Conservation (phyloP, 768 basidiomycete species). For the Cystobasidium onofrii region DNA sequence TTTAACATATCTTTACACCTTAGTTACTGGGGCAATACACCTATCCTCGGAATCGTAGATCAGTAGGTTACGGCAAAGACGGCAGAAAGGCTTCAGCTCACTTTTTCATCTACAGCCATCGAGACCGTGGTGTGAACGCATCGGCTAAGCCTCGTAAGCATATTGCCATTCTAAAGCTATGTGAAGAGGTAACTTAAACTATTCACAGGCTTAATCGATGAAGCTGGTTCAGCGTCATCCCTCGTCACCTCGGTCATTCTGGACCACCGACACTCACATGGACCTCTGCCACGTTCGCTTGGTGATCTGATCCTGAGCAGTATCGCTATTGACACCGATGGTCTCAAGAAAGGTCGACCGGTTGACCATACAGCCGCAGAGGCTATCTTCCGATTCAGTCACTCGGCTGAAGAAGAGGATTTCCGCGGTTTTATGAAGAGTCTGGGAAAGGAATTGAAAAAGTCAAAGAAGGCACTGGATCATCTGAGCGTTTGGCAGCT, state of each 20-base stretch:
- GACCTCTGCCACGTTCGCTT: conserved; percentile 21
- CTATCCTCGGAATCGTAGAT: conserved; percentile 24
- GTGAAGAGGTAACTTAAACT: neutral
- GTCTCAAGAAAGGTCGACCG: conserved; percentile 16
- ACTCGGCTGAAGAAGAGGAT: conserved; percentile 30
- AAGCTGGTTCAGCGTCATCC: conserved; percentile 22
- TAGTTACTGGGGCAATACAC: conserved; percentile 22
- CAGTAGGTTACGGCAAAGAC: neutral
- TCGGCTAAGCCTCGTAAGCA: conserved; percentile 2
- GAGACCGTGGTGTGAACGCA: conserved; percentile 6
- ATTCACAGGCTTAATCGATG: conserved; percentile 20
- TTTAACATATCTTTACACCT: neutral
- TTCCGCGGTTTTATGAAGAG: conserved; percentile 15
- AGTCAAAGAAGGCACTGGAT: conserved; percentile 32
- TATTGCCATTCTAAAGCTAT: neutral
- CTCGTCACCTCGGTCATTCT: conserved; percentile 22
- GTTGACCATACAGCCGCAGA: conserved; percentile 19
- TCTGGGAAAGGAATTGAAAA: conserved; percentile 30
- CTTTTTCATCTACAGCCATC: neutral
- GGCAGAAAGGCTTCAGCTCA: neutral
- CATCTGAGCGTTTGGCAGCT: conserved; percentile 22
- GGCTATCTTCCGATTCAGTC: conserved; percentile 16
- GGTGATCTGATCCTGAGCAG: conserved; percentile 27
- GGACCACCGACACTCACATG: conserved; percentile 1
- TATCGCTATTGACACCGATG: conserved; percentile 32